Base-by-base conservation (phyloP, 768 basidiomycete species). In the Mycena capillaripes region DNA sequence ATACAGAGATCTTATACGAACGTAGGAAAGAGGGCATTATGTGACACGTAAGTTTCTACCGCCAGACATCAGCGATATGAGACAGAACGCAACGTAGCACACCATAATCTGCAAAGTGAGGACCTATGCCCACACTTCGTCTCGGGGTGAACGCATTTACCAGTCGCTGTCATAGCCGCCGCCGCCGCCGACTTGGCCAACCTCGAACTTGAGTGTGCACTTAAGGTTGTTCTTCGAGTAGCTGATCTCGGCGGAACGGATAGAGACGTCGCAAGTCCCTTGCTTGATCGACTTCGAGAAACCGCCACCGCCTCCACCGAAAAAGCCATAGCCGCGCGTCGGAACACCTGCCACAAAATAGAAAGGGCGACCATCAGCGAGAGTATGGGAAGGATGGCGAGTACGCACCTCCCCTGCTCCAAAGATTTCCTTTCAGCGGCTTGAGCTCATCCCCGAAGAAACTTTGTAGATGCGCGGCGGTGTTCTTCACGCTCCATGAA, bases 171-270 rank as follows among this genome's bases (percentile, higher is more conserved):
- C 68, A 14, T 61, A 69, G 5, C 66, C 66, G 1, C 56, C 70
- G 29, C 73, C 72, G 19, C 77, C 78, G 21, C 77, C 79, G 23
- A 56, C 59, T 56, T 79, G 72, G 7, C 23, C 74, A 34, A 85
- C 81, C 64, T 83, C 81, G 66, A 85, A 81, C 73, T 86, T 85
- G 61, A 84, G 66, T n/a, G 79, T 78, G 76, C 83, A 84, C 68
- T 85, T 85, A 78, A 85, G 79, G 61, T 76, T 79, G 74, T 84
- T 85, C 76, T 83, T 84, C 36, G 83, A 82, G 75, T 85, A 85
- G 71, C 79, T 82, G 66, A 85, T 79, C 53, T 85, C 81, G 46
- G 83, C 68, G 5, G 76, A 75, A 30, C 64, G 68, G 59, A 86
- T 79, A 29, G 74, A 36, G 29, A 85, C 80, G 61, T 84, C 83